Conservation (phyloP, 192 early-diverging fungal genomes). For the Spizellomyces sp. region DNA sequence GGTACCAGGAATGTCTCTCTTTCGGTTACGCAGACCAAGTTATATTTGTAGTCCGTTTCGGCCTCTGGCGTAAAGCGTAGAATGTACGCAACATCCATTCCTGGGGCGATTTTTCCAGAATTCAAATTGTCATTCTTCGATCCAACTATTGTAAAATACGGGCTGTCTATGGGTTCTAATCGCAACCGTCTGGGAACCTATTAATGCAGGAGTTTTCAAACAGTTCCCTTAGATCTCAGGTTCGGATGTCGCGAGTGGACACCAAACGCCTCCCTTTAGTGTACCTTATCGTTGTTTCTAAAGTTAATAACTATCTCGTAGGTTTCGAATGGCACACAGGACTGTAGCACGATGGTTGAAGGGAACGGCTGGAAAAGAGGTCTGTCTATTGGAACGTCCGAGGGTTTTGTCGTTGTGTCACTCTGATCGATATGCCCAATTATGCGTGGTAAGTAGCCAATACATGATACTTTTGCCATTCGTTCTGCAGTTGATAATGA, state of each 20-base stretch:
- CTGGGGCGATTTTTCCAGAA: slow-evolving; percentile 61
- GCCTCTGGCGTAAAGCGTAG: slow-evolving; percentile 62
- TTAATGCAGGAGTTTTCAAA: background rate
- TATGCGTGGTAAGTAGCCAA: slow-evolving; percentile 20
- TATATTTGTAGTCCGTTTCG: slow-evolving; percentile 50
- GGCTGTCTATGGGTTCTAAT: slow-evolving; percentile 54
- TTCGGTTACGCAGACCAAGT: slow-evolving; percentile 62
- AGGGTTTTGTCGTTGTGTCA: slow-evolving; percentile 8
- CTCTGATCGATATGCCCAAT: slow-evolving; percentile 35
- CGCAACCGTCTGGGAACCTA: slow-evolving; percentile 53
- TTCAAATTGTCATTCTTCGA: slow-evolving; percentile 43
- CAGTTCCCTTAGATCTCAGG: background rate
- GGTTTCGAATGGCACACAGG: slow-evolving; percentile 50
- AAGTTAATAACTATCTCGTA: slow-evolving; percentile 59
- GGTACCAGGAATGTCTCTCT: slow-evolving; percentile 63
- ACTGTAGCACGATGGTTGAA: slow-evolving; percentile 46
- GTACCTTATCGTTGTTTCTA: slow-evolving; percentile 65
- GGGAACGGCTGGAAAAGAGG: slow-evolving; percentile 61
- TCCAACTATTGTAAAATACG: slow-evolving; percentile 49
- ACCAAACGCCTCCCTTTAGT: background rate
- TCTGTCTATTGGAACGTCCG: slow-evolving; percentile 47
- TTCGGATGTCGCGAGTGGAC: background rate
- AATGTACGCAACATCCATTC: slow-evolving; percentile 59
- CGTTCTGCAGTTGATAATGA: slow-evolving; percentile 39
- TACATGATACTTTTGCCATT: slow-evolving; percentile 28